These are phyloP conservation scores for Tricholoma flavovirens DNA, from an alignment of 768 basidiomycete species.

Conservation along the genomic window DNA sequence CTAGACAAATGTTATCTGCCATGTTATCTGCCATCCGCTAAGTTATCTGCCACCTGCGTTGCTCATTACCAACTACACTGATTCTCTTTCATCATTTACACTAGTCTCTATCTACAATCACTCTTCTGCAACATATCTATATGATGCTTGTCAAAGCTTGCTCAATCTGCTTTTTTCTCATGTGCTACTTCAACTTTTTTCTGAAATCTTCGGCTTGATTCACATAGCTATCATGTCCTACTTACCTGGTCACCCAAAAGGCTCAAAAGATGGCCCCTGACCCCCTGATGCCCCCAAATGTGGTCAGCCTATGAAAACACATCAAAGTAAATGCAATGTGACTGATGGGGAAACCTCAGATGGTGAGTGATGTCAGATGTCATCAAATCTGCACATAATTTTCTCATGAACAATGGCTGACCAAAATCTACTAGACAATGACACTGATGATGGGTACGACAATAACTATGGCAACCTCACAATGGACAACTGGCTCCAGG, in stretches of 20 bases:
- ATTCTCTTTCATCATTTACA: too few species aligned
- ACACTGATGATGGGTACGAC: neutral
- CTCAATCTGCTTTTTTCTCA: neutral
- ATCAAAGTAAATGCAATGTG: neutral
- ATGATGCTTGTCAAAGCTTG: too few species aligned
- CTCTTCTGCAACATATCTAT: neutral
- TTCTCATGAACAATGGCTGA: neutral
- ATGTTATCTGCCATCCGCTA: too few species aligned
- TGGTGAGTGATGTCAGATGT: neutral
- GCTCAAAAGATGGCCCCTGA: neutral
- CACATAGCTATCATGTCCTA: neutral
- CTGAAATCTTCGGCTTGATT: neutral
- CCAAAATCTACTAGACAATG: neutral
- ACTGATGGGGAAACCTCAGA: neutral
- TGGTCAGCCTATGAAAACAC: neutral
- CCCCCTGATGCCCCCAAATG: neutral
- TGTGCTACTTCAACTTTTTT: neutral
- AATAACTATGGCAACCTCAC: neutral
- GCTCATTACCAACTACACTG: too few species aligned
- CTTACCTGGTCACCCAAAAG: neutral
- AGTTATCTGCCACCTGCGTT: too few species aligned
- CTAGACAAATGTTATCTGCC: too few species aligned
- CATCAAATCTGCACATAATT: neutral
- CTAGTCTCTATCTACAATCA: too few species aligned
- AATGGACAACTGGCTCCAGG: neutral